Base-by-base conservation (phyloP, 768 basidiomycete species). In the Boletellus emodensis region DNA sequence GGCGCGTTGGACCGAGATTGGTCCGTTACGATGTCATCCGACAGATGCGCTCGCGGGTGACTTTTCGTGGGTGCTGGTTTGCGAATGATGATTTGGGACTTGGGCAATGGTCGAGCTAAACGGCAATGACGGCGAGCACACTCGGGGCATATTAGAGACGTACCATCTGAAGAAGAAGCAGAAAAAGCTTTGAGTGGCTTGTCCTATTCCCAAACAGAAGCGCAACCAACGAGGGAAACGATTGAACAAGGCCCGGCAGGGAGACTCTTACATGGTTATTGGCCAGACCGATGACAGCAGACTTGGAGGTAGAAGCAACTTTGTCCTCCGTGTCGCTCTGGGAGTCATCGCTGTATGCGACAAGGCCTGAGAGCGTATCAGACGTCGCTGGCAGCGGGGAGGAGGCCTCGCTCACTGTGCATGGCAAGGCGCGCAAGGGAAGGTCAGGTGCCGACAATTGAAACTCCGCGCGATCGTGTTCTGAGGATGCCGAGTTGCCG, bases 191-290 rank as follows among this genome's bases (percentile, higher is more conserved):
- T 81, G 60, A 72, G 66, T 67, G 72, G 70, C 62, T 75, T 76
- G 74, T 83, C 83, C 85, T 86, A 76, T 73, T 81, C 62, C 81
- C 63, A 78, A 70, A 73, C 67, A 73, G 77, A 83, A 78, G 72
- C 68, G 67, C 65, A 74, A 77, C 79, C 73, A 81, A 78, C 77
- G 73, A 82, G 83, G 82, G 80, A 84, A 84, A 82, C 75, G 69
- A 69, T 55, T 49, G 56, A 57, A 60, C 70, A 53, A 64, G 58
- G 60, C 55, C 51, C 57, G 61, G 69, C 64, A 64, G 59, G 68
- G 75, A 71, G 70, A 67, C 73, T 80, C 84, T 85, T 80, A 85
- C 84, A 85, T 83, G 73, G 59, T 71, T 59, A 56, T 61, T 65
- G 39, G 30, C 42, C 14, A 44, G 18, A 44, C 46, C 38, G 37